Percentiles rank a stretch among this genome's conserved stretches.
Conservation (phyloP, 169 alveolate genomes). For the Perkinsus olseni region DNA sequence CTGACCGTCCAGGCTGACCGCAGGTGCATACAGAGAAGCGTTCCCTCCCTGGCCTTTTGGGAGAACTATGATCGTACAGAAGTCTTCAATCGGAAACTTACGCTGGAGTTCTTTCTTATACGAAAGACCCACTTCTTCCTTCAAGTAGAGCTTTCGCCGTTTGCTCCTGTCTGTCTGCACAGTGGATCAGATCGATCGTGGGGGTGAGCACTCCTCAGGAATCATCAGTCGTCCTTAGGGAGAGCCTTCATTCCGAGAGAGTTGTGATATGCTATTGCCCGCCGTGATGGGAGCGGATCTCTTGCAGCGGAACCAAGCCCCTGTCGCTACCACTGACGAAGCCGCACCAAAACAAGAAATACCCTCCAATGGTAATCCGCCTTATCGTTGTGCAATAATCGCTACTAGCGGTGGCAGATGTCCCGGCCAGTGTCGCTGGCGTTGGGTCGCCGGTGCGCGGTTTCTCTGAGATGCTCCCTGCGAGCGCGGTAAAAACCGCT, state of each 20-base stretch:
- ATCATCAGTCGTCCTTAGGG: neutral
- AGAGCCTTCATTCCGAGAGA: neutral
- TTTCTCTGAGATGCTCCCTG: too few relatives aligned
- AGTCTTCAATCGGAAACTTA: neutral
- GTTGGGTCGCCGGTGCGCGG: too few relatives aligned
- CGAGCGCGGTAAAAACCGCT: too few relatives aligned
- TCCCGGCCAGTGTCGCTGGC: too few relatives aligned
- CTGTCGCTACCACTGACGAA: neutral
- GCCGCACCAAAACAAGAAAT: neutral
- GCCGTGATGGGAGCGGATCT: neutral
- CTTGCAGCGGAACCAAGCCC: neutral
- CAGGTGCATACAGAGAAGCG: neutral
- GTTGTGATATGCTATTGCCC: neutral
- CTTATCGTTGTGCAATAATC: too few relatives aligned
- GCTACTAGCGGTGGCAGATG: too few relatives aligned
- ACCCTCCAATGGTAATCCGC: too few relatives aligned
- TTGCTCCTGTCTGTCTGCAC: too few relatives aligned
- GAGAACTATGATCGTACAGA: constrained; percentile 9
- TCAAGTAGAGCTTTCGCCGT: neutral
- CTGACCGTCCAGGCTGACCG: neutral
- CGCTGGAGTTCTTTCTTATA: neutral
- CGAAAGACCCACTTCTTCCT: neutral
- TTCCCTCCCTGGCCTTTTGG: constrained; percentile 5
- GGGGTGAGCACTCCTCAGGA: neutral
- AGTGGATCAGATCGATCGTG: too few relatives aligned